These are phyloP conservation scores for Boletellus ananiceps DNA, from an alignment of 768 basidiomycete species.

Conservation along the genomic window DNA sequence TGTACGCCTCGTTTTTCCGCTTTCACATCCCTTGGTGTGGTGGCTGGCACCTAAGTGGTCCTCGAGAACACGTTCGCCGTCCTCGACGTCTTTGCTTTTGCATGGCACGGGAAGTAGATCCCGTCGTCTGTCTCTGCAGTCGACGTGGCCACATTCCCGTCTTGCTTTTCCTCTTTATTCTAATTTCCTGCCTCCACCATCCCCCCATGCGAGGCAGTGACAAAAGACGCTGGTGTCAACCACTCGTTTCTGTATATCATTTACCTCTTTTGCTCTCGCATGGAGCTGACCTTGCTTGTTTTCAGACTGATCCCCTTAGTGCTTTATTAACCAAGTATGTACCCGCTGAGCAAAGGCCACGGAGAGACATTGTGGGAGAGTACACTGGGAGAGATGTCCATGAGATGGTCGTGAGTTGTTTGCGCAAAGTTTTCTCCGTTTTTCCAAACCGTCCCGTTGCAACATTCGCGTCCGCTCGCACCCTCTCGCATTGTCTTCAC, in stretches of 20 bases:
- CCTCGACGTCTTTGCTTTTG: constrained; percentile 35
- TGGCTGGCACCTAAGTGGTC: constrained; percentile 44
- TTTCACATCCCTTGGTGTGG: constrained; percentile 54
- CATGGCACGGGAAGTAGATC: constrained; percentile 1
- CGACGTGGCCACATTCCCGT: neutral
- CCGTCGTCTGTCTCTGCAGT: neutral
- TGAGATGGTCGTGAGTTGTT: constrained; percentile 67
- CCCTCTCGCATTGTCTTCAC: constrained; percentile 3
- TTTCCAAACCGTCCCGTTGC: constrained; percentile 6
- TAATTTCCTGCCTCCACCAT: neutral
- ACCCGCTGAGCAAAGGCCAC: constrained; percentile 68
- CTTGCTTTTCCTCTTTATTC: constrained; percentile 5
- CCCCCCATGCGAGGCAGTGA: constrained; percentile 5
- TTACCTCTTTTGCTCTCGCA: neutral
- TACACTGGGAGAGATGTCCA: constrained; percentile 72
- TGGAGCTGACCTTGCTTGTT: constrained; percentile 1
- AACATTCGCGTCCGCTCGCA: constrained; percentile 6
- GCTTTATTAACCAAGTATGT: constrained; percentile 82
- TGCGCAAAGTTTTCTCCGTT: constrained; percentile 11
- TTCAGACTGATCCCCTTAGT: constrained; percentile 78
- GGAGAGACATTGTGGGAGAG: constrained; percentile 68
- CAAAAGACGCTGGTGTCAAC: constrained; percentile 3
- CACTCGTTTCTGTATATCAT: constrained; percentile 5
- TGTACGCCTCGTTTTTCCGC: constrained; percentile 53
- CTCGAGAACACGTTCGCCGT: constrained; percentile 33